Percentiles rank a stretch among this genome's conserved stretches.
Conservation (phyloP, 768 basidiomycete genomes). For the Boletus sp. region DNA sequence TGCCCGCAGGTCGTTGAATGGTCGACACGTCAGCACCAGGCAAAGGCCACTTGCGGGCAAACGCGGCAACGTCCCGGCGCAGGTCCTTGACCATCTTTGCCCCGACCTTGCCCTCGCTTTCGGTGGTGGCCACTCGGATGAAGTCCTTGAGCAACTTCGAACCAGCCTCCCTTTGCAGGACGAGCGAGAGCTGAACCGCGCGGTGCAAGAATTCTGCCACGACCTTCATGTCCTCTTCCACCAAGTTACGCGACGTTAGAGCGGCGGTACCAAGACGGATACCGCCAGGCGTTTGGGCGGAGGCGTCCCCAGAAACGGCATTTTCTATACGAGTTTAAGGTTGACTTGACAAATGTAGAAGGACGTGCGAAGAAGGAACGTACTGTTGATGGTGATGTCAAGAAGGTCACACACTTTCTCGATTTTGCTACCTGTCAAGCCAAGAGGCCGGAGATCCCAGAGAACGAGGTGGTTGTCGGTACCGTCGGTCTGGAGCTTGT, state of each 20-base stretch:
- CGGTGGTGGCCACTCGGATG: conserved; percentile 70
- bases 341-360: not conserved
- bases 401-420: conserved; percentile 81
- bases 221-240: conserved; percentile 78
- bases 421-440: conserved; percentile 96
- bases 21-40: conserved; percentile 71
- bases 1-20: conserved; percentile 58
- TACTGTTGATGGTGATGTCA: conserved; percentile 35
- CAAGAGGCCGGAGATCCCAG: conserved; percentile 95
- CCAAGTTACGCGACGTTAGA: conserved; percentile 92
- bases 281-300: conserved; percentile 94
- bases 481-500: conserved; percentile 95
- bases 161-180: conserved; percentile 93
- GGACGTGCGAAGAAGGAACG: not conserved
- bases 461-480: conserved; percentile 98
- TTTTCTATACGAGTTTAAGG: conserved; percentile 59
- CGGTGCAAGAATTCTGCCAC: conserved; percentile 94
- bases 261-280: conserved; percentile 96
- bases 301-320: conserved; percentile 94
- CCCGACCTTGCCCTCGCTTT: conserved; percentile 70
- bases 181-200: conserved; percentile 84
- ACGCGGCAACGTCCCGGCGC: conserved; percentile 73
- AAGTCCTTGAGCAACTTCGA: conserved; percentile 96
- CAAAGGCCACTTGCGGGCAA: conserved; percentile 87
- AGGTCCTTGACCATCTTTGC: conserved; percentile 69